A percentile compares a stretch with the other conserved stretches of the same genome.
Conservation (phyloP, 1,139 yeast species). For the Kodamaea derodonti region DNA sequence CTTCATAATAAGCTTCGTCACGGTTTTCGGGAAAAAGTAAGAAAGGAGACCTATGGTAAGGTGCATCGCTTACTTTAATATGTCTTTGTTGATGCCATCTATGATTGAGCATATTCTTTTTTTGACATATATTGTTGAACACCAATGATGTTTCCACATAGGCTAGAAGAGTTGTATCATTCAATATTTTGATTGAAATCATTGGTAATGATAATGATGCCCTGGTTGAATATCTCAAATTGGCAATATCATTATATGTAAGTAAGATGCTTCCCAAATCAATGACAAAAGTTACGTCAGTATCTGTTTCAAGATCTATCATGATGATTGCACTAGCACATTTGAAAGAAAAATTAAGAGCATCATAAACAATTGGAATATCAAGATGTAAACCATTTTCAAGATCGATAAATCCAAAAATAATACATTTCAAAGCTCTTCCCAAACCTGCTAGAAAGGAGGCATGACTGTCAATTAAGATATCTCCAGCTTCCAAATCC, state of each 20-base stretch:
- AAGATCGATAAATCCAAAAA: constrained; percentile 61
- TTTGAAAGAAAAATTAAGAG: constrained; percentile 54
- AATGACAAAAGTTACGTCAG: constrained; percentile 19
- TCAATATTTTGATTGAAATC: constrained; percentile 31
- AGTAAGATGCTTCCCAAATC: constrained; percentile 39
- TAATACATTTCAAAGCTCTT: constrained; percentile 45
- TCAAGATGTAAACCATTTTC: constrained; percentile 69
- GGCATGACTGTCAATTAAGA: constrained; percentile 52
- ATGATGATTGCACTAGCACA: constrained; percentile 34
- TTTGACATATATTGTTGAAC: constrained; percentile 58
- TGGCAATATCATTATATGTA: constrained; percentile 66
- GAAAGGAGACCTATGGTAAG: constrained; percentile 77
- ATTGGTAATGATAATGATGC: constrained; percentile 49
- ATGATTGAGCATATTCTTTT: constrained; percentile 44
- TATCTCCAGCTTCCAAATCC: constrained; percentile 70
- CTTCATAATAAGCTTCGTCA: constrained; percentile 40
- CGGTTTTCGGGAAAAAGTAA: constrained; percentile 50
- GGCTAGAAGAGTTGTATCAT: constrained; percentile 20
- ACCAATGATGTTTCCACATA: constrained; percentile 51
- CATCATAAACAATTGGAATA: constrained; percentile 61
- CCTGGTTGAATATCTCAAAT: constrained; percentile 57
- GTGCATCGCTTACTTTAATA: constrained; percentile 69
- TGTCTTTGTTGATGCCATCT: constrained; percentile 60
- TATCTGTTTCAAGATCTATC: constrained; percentile 18
- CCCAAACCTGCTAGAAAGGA: constrained; percentile 44